Evolutionary conservation across 2,329 filamentous ascomycete species (phyloP).

Genomic region (Orbilia quercus): DNA sequence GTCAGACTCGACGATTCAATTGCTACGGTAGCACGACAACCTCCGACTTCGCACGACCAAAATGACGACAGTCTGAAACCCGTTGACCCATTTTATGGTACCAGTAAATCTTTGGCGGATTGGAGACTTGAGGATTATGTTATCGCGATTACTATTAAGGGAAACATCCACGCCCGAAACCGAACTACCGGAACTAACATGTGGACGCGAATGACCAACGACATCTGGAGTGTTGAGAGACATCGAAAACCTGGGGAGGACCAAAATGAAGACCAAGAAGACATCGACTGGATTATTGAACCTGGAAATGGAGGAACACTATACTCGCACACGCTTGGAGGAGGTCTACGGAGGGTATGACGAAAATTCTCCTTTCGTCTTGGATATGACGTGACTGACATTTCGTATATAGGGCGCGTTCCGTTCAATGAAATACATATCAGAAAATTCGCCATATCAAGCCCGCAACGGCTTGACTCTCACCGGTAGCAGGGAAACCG

Average conservation of each 20-base stretch:
- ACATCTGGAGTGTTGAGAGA: constrained; percentile 44
- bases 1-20: constrained; percentile 42
- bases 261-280: constrained; percentile 13
- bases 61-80: constrained; percentile 2
- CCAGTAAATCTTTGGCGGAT: constrained; percentile 37
- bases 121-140: constrained; percentile 42
- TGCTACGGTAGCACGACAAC: constrained; percentile 29
- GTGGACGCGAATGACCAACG: constrained; percentile 29
- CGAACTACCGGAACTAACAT: constrained; percentile 26
- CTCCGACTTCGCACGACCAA: constrained; percentile 7
- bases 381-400: neutral
- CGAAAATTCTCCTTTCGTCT: neutral
- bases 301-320: constrained; percentile 47
- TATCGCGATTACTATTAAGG: constrained; percentile 47
- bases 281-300: constrained; percentile 54
- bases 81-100: constrained; percentile 45
- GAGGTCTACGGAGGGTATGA: constrained; percentile 35
- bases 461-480: constrained; percentile 38
- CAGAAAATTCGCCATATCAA: constrained; percentile 31
- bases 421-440: constrained; percentile 47
- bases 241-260: constrained; percentile 7
- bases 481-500: constrained; percentile 28
- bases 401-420: constrained; percentile 24
- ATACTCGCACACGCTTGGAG: constrained; percentile 29
- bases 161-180: constrained; percentile 24